A percentile compares a stretch with the other conserved stretches of the same genome.
Evolutionary conservation across 1,139 yeast species (phyloP).

Genomic region (Zygosaccharomyces pseudobailii): DNA sequence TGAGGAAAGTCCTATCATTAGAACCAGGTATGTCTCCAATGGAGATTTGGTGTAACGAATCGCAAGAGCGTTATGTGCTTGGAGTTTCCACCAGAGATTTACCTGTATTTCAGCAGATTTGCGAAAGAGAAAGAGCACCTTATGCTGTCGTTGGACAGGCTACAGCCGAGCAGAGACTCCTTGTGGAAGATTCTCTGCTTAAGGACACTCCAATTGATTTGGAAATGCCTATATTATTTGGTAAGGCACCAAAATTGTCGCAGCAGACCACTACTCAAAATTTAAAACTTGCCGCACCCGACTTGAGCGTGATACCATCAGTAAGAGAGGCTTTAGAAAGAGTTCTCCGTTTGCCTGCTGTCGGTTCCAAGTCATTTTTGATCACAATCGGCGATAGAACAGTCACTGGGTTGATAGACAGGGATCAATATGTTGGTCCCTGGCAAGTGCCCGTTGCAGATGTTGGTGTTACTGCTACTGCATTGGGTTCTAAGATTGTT

Average conservation of each 20-base stretch:
- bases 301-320: constrained; percentile 37
- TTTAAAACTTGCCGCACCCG: constrained; percentile 51
- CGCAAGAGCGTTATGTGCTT: constrained; percentile 95
- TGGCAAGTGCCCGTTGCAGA: constrained; percentile 99
- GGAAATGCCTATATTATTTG: constrained; percentile 95
- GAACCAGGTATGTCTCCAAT: constrained; percentile 99
- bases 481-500: constrained; percentile 63
- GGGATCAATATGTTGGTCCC: constrained; percentile 99
- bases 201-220: constrained; percentile 85
- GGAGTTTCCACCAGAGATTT: constrained; percentile 85
- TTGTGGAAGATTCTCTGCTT: constrained; percentile 74
- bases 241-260: constrained; percentile 95
- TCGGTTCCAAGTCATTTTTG: constrained; percentile 90
- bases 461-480: constrained; percentile 92
- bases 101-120: constrained; percentile 65
- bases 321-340: constrained; percentile 69
- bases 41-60: constrained; percentile 99
- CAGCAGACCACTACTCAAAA: constrained; percentile 67
- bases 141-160: constrained; percentile 95
- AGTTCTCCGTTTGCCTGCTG: constrained; percentile 86
- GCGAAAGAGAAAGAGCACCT: constrained; percentile 95
- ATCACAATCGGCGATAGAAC: constrained; percentile 97
- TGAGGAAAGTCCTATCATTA: constrained; percentile 82
- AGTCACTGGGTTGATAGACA: constrained; percentile 92
- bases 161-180: constrained; percentile 75